Conservation (phyloP, 2,329 filamentous ascomycete species). For the Stylonectria norvegica region DNA sequence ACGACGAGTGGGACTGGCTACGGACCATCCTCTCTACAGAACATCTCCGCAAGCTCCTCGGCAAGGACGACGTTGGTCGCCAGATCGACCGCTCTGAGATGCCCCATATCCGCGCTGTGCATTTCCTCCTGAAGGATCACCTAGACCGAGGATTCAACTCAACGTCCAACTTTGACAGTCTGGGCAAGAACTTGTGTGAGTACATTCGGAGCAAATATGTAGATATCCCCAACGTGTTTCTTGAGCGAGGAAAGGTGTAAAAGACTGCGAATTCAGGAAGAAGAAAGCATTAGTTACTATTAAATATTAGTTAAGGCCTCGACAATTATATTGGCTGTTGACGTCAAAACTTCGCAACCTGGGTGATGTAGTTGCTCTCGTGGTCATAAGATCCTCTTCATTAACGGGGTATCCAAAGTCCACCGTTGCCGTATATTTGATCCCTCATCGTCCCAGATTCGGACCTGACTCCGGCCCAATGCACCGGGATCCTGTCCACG, state of each 20-base stretch:
- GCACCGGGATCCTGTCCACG: conserved; percentile 57
- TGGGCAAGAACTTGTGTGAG: conserved; percentile 44
- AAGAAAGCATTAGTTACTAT: too few relatives aligned
- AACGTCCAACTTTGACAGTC: conserved; percentile 33
- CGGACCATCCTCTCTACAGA: conserved; percentile 37
- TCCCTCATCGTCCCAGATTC: conserved; percentile 47
- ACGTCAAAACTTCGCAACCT: too few relatives aligned
- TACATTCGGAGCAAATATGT: conserved; percentile 41
- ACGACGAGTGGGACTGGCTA: conserved; percentile 44
- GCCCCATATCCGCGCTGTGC: conserved; percentile 31
- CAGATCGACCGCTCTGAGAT: conserved; percentile 44
- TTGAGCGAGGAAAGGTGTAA: conserved; percentile 35
- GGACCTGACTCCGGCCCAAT: conserved; percentile 56
- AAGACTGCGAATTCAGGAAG: not conserved
- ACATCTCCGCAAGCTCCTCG: conserved; percentile 35
- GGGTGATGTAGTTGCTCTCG: too few relatives aligned
- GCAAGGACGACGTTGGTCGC: conserved; percentile 32
- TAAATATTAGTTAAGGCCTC: too few relatives aligned
- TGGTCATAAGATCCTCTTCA: too few relatives aligned
- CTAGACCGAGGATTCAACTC: conserved; percentile 38
- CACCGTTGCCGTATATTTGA: conserved; percentile 45
- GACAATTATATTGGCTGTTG: too few relatives aligned
- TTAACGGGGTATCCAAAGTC: conserved; percentile 43
- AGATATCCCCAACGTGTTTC: conserved; percentile 40
- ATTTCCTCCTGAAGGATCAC: conserved; percentile 44